These are phyloP conservation scores for Zizania latifolia DNA, from an alignment of 176 grass and related monocot genomes.

Conservation along the genomic window DNA sequence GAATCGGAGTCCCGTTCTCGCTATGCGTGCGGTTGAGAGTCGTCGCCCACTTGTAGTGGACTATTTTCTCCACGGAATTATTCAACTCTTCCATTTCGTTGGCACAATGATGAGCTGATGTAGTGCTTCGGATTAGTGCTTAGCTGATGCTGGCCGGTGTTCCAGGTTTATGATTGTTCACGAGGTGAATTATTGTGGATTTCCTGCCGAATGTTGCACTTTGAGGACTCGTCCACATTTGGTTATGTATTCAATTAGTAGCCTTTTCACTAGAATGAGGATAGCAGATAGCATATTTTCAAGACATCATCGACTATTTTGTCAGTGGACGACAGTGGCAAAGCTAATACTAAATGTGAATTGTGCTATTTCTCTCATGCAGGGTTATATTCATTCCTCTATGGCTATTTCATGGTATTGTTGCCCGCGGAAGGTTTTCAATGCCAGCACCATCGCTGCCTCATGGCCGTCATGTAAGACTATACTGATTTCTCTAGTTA, in stretches of 20 bases:
- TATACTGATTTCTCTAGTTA: neutral
- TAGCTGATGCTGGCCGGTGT: neutral
- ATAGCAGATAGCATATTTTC: neutral
- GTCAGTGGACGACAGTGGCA: neutral
- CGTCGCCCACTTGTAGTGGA: neutral
- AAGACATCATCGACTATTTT: neutral
- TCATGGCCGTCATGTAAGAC: slow-evolving; percentile 81
- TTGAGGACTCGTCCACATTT: neutral
- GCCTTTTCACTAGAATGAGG: neutral
- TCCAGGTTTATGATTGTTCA: neutral
- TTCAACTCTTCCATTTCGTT: neutral
- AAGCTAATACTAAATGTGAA: slow-evolving; percentile 2
- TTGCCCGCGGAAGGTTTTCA: slow-evolving; percentile 87
- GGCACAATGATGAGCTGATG: neutral
- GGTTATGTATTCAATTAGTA: neutral
- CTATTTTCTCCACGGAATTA: neutral
- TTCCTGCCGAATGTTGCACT: neutral
- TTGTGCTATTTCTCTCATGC: neutral
- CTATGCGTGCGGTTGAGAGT: neutral
- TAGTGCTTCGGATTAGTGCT: neutral
- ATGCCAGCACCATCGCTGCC: slow-evolving; percentile 92
- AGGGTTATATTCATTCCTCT: slow-evolving; percentile 90
- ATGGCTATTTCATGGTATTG: slow-evolving; percentile 85
- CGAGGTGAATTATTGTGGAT: neutral
- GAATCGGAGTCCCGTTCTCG: neutral